A percentile compares a stretch with the other conserved stretches of the same genome.
Conservation (phyloP, 106 monocot species). For the Platanthera guangdongensis region DNA sequence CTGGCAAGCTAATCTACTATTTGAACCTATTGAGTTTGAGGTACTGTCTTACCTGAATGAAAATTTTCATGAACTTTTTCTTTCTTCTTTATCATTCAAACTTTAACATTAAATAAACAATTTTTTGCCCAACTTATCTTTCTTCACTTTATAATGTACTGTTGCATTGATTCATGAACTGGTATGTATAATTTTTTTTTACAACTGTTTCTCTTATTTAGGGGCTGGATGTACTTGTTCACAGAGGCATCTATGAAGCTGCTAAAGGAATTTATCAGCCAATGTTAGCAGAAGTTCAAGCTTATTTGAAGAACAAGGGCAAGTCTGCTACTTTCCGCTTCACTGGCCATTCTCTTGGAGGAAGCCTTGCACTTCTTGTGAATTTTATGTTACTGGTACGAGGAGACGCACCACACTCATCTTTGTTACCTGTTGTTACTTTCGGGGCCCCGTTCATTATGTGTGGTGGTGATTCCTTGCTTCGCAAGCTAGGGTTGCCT, state of each 20-base stretch:
- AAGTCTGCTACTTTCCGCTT: slow-evolving; percentile 52
- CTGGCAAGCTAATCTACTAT: slow-evolving; percentile 96
- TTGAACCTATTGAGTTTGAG: slow-evolving; percentile 91
- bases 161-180: background rate
- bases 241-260: slow-evolving; percentile 91
- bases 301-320: slow-evolving; percentile 36
- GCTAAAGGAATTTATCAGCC: slow-evolving; percentile 82
- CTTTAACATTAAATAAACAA: background rate
- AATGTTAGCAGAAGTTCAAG: slow-evolving; percentile 57
- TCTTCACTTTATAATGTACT: background rate
- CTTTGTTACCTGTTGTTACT: slow-evolving; percentile 68
- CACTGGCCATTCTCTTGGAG: slow-evolving; percentile 89
- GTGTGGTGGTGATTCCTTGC: slow-evolving; percentile 77
- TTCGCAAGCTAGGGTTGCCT: slow-evolving; percentile 55
- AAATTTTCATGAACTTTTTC: background rate
- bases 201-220: slow-evolving; percentile 4
- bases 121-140: background rate
- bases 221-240: slow-evolving; percentile 78
- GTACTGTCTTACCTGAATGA: slow-evolving; percentile 17
- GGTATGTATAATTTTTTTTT: background rate
- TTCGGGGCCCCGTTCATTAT: slow-evolving; percentile 81
- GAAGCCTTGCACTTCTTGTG: slow-evolving; percentile 60
- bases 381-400: slow-evolving; percentile 78
- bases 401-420: slow-evolving; percentile 42
- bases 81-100: background rate